phyloP scores from a whole-genome alignment of 2,329 filamentous ascomycete species.

The Colletotrichum godetiae region DNA sequence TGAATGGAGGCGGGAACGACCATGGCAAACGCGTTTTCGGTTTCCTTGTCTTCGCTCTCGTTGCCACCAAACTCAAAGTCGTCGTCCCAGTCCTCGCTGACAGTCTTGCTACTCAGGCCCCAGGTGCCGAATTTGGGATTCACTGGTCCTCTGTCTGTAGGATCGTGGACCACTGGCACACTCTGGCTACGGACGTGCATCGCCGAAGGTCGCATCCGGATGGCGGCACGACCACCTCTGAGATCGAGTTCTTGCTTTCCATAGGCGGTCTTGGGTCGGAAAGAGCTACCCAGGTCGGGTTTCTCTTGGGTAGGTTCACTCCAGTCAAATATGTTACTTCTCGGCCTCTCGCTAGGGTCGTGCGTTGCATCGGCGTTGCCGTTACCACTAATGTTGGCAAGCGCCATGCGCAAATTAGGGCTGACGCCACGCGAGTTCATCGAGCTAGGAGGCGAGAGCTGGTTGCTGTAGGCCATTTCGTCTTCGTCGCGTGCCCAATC shows the following conservation, averaged over 20 bases:
- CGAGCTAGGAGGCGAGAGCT: slow-evolving; percentile 69
- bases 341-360: slow-evolving; percentile 59
- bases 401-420: slow-evolving; percentile 64
- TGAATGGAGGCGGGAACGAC: slow-evolving; percentile 83
- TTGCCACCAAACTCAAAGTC: slow-evolving; percentile 81
- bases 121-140: slow-evolving; percentile 81
- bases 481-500: slow-evolving; percentile 71
- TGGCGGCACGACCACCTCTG: slow-evolving; percentile 75
- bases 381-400: slow-evolving; percentile 64
- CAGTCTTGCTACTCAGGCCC: slow-evolving; percentile 82
- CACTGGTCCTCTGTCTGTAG: slow-evolving; percentile 64
- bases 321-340: slow-evolving; percentile 83
- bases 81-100: slow-evolving; percentile 90
- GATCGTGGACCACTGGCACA: slow-evolving; percentile 78
- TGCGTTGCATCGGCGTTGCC: slow-evolving; percentile 46
- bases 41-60: slow-evolving; percentile 51
- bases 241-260: slow-evolving; percentile 79
- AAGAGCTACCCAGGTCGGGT: slow-evolving; percentile 68
- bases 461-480: slow-evolving; percentile 63
- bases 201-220: slow-evolving; percentile 74
- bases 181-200: slow-evolving; percentile 84
- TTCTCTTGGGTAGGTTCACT: slow-evolving; percentile 76
- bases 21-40: slow-evolving; percentile 62
- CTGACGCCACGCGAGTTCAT: slow-evolving; percentile 65
- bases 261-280: slow-evolving; percentile 79